Conservation (phyloP, 768 basidiomycete genomes). For the Mycena albidolilacea region DNA sequence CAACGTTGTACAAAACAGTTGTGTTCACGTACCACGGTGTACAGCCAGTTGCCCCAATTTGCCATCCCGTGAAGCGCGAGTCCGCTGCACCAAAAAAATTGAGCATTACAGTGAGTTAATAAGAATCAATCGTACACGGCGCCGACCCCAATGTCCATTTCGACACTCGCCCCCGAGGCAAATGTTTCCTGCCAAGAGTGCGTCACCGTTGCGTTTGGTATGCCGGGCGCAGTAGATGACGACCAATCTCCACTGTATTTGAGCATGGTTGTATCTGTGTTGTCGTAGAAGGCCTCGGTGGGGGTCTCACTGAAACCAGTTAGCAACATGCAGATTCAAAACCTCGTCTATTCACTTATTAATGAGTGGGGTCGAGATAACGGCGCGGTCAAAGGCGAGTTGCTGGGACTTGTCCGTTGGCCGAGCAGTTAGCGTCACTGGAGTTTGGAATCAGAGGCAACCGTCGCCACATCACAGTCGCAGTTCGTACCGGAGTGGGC, state of each 20-base stretch:
- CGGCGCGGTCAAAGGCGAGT: conserved; percentile 34
- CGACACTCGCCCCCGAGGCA: conserved; percentile 7
- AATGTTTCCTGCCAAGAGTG: conserved; percentile 19
- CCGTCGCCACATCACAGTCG: not conserved
- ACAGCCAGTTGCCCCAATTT: conserved; percentile 35
- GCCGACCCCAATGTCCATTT: conserved; percentile 4
- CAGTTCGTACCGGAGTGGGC: conserved; percentile 21
- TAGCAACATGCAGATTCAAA: not conserved
- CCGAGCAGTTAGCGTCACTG: conserved; percentile 24
- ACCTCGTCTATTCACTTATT: conserved; percentile 3
- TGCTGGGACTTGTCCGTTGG: conserved; percentile 17
- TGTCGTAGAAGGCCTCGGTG: conserved; percentile 28
- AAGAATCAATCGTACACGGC: conserved; percentile 1
- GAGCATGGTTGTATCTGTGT: conserved; percentile 22
- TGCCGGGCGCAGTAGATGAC: not conserved
- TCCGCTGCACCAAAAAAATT: not conserved
- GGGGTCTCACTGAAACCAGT: conserved; percentile 20
- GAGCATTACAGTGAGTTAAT: no score
- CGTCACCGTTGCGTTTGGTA: conserved; percentile 33
- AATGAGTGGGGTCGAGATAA: conserved; percentile 21
- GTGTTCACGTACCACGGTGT: conserved; percentile 15
- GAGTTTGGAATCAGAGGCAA: not conserved
- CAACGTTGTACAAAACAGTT: not conserved
- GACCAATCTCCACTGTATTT: conserved; percentile 29
- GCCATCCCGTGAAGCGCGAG: conserved; percentile 19